Base-by-base conservation (phyloP, 2,329 filamentous ascomycete genomes). In the Xylariomycetidae sp. region DNA sequence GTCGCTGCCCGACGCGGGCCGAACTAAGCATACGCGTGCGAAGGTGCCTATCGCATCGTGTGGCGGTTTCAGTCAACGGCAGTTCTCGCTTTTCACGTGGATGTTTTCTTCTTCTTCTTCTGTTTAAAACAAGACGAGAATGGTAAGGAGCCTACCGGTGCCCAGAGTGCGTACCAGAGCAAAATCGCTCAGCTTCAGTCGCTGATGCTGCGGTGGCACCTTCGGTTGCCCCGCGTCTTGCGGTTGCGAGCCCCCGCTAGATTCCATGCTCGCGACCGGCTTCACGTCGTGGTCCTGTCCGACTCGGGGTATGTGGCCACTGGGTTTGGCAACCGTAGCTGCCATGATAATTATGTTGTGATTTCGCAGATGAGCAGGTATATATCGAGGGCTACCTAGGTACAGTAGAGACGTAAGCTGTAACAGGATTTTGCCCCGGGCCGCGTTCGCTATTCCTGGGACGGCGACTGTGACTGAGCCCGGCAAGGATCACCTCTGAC, bases 21-120 rank as follows among this genome's bases (percentile, higher is more conserved):
- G 78, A 32, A 86, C 84, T 40, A 90, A 76, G 68, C 83, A 88
- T 28, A 92, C 86, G 44, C 86, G 74, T 45, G 86, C 86, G 66
- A 92, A 92, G 10, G 84, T 88, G 44, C 84, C 82, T 81, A 55
- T 48, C 27, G 34, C 16, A n/a, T n/a, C n/a, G n/a, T n/a, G n/a
- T n/a, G n/a, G n/a, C n/a, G n/a, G n/a, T n/a, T n/a, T n/a, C n/a
- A n/a, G n/a, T n/a, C n/a, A n/a, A n/a, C n/a, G n/a, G n/a, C n/a
- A n/a, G n/a, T n/a, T n/a, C n/a, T n/a, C n/a, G n/a, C n/a, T n/a
- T n/a, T n/a, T n/a, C n/a, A n/a, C n/a, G n/a, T n/a, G n/a, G n/a
- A n/a, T n/a, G n/a, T n/a, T n/a, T n/a, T n/a, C n/a, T n/a, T n/a
- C n/a, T n/a, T n/a, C n/a, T n/a, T n/a, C n/a, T n/a, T n/a, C n/a